Base-by-base conservation (phyloP, 2,329 filamentous ascomycete genomes). In the Trichophyton schoenleinii region DNA sequence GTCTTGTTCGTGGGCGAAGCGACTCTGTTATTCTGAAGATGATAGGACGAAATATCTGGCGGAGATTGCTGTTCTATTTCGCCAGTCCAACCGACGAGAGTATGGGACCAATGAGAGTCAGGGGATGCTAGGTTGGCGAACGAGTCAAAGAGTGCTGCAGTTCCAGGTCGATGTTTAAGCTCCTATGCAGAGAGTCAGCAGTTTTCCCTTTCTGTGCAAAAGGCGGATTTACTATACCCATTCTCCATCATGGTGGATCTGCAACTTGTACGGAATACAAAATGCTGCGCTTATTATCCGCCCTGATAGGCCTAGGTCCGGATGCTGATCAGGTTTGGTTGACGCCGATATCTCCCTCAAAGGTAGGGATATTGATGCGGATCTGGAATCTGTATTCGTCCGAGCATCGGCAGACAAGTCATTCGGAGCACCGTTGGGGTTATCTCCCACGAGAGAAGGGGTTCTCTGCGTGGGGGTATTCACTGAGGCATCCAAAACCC, bases 11-110 rank as follows among this genome's bases (percentile, higher is more conserved):
- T 73, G 9, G 85, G 80, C 36, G 53, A 63, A 63, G 31, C 66
- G 63, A 18, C 15, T 20, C 18, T 38, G 4, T 20, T 34, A 7
- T 55, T 63, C 18, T 60, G 18, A 15, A 57, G 71, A 70, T 25
- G 71, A 70, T 73, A 66, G 28, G 77, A 63, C 3, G 68, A 63
- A 8, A 66, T 22, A 13, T 70, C 68, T n/a, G 64, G 5, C 3
- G 18, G 34, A 15, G 57, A 18, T 31, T 42, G 34, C n/a, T 73
- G 76, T 62, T 86, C 83, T 63, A 92, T 87, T 73, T 97, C 92
- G 62, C 92, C 92, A 2, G 92, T 96, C 92, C 92, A 97, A 53
- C 90, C 91, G 60, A 97, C 88, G 4, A 96, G 82, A 0, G 87
- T 94, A 76, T 96, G 92, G 68, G 91, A 89, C 91, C 91, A 97